Conservation (phyloP, 192 early-diverging fungal species). For the Neocallimastix lanati region DNA sequence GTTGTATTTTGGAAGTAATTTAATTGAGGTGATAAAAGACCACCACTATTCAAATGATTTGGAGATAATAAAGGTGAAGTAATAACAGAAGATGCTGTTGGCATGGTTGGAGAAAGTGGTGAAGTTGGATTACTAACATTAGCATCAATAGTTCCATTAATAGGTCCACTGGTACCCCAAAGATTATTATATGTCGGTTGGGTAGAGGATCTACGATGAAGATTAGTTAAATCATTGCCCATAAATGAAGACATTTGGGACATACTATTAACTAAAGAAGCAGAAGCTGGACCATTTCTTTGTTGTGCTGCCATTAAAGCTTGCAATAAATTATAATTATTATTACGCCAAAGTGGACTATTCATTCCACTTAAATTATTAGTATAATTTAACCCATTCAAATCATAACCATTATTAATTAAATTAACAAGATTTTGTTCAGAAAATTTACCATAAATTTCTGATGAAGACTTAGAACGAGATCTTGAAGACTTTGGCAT, state of each 20-base stretch:
- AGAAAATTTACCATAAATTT: conserved; percentile 38
- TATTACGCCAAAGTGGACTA: conserved; percentile 25
- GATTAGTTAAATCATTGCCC: conserved; percentile 1
- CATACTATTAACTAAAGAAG: not conserved
- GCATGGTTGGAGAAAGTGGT: not conserved
- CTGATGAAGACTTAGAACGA: conserved; percentile 45
- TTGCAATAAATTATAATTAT: conserved; percentile 8
- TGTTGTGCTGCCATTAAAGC: not conserved
- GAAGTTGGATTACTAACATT: conserved; percentile 6
- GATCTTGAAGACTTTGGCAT: conserved; percentile 26
- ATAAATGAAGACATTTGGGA: not conserved
- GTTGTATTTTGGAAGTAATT: not conserved
- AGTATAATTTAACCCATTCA: conserved; percentile 16
- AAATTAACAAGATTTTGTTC: conserved; percentile 20
- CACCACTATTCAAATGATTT: conserved; percentile 25
- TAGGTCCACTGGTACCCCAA: conserved; percentile 2
- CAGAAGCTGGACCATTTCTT: not conserved
- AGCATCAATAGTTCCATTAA: not conserved
- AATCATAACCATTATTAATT: conserved; percentile 1
- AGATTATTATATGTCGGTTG: conserved; percentile 15
- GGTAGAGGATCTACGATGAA: conserved; percentile 37
- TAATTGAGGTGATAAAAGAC: conserved; percentile 16
- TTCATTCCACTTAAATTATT: conserved; percentile 26
- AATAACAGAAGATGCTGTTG: not conserved
- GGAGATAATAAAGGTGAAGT: not conserved